phyloP scores from a whole-genome alignment of 78 protist genomes.

The Paulinella micropora region DNA sequence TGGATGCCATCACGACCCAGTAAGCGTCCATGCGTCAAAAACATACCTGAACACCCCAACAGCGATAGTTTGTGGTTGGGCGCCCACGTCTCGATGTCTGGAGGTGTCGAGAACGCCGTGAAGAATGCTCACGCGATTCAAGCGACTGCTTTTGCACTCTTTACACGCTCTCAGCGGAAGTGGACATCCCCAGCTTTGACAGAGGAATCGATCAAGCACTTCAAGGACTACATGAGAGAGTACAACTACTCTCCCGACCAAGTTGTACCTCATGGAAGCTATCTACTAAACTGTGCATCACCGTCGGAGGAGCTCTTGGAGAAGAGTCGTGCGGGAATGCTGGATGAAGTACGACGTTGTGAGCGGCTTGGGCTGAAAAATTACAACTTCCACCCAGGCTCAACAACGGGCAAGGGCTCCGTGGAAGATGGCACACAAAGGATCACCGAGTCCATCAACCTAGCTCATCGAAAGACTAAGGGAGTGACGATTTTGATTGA shows the following conservation, averaged over 20 bases:
- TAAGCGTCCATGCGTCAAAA: too few relatives aligned
- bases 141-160: constrained; percentile 25
- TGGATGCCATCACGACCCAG: too few relatives aligned
- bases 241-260: not conserved
- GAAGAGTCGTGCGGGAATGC: constrained; percentile 15
- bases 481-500: constrained; percentile 29
- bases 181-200: constrained; percentile 7
- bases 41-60: too few relatives aligned
- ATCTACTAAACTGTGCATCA: constrained; percentile 32
- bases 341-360: constrained; percentile 29
- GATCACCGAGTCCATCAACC: constrained; percentile 26
- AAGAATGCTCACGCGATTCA: not conserved
- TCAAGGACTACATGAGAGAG: not conserved
- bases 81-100: not conserved
- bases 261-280: constrained; percentile 43
- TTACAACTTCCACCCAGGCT: constrained; percentile 55
- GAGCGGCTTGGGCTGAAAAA: constrained; percentile 19
- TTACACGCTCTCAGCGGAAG: constrained; percentile 13
- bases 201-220: not conserved
- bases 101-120: not conserved
- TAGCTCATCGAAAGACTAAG: not conserved
- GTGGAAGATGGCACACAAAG: constrained; percentile 13
- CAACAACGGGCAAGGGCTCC: not conserved
- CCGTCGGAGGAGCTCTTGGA: constrained; percentile 9
- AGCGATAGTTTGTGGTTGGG: too few relatives aligned